Base-by-base conservation (phyloP, 768 basidiomycete genomes). In the Leccinum disarticulatum region DNA sequence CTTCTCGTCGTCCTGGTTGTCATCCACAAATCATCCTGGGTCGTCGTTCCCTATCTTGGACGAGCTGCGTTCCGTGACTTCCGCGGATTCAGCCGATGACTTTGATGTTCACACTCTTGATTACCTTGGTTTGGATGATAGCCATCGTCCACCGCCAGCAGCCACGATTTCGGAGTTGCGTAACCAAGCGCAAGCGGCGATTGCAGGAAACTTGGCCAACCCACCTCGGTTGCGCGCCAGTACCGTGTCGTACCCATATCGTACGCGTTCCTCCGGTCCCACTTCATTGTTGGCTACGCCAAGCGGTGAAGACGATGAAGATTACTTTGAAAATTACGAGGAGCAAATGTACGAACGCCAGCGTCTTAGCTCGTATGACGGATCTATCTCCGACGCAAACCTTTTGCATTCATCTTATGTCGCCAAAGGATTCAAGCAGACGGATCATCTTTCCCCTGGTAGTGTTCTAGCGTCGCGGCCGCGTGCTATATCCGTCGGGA, bases 31-130 rank as follows among this genome's bases (percentile, higher is more conserved):
- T 70, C 77, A 80, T 57, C 76, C 77, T 66, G 79, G 81, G 52
- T 79, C 81, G 56, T 84, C 84, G 25, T 84, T 87, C 63, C 79
- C 86, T 36, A 80, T 84, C 65, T 77, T 92, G 67, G 92, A 93
- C 59, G 93, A 94, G 73, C 74, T 91, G 66, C 88, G 89, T 63
- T 91, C 91, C 50, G 87, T 88, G 49, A 83, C 85, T 30, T 92
- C 91, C 48, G 84, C 85, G 62, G 90, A 92, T 70, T 88, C 88
- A 19, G 80, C 83, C 25, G 95, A 97, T 56, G 90, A 93, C 53
- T 91, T 93, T 72, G 91, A 94, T 67, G 91, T 95, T 49, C 93
- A 94, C 70, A 98, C 96, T 28, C 83, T 98, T 61, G 95, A 97
- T 74, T 98, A 98, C 74, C 90, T 98, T 53, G 96, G 96, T 48